Base-by-base conservation (phyloP, 768 basidiomycete species). In the Xerocomus brunneocitrinus region DNA sequence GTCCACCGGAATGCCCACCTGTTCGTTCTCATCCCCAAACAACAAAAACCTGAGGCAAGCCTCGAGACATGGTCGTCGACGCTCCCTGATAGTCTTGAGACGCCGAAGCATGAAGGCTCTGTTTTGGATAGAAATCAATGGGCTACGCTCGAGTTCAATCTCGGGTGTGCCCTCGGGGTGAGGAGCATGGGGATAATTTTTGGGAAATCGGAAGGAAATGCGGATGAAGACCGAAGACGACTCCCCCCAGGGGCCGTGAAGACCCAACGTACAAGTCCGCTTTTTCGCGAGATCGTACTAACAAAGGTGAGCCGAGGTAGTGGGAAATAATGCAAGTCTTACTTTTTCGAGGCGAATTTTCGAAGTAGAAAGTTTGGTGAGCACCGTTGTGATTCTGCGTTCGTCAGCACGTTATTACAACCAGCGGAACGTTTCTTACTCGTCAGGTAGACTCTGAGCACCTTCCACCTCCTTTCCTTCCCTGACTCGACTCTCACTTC, bases 211-310 rank as follows among this genome's bases (percentile, higher is more conserved):
- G 72, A 97, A 95, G 1, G 89, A 87, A 27, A 95, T 80, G 1
- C 95, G 85, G 53, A 94, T 84, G 71, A 91, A 94, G 7, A 88
- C 87, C 19, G 85, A 87, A 10, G 85, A 86, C 0, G 79, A 81
- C 52, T 87, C 87, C n/a, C 89, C 91, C 93, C 93, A 95, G 3
- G 92, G 93, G 2, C 91, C 91, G 57, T 91, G 84, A 40, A 98
- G 73, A 4, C 91, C 89, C 44, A 97, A 76, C 2, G 91, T 93
- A 60, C 91, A 90, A 13, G 83, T 87, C 9, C 91, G 82, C 60
- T 79, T 83, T 65, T 87, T 88, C 8, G 76, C 75, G 36, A 88
- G 72, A 50, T 89, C 87, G 42, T 82, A 81, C 85, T 87, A 58
- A 3, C 47, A 46, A 39, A 43, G 16, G 30, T 59, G 6, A 58